Percentiles rank a stretch among this genome's conserved stretches.
These are phyloP conservation scores for Diaporthe citri DNA, from an alignment of 2,329 filamentous ascomycete genomes.

Conservation along the genomic window DNA sequence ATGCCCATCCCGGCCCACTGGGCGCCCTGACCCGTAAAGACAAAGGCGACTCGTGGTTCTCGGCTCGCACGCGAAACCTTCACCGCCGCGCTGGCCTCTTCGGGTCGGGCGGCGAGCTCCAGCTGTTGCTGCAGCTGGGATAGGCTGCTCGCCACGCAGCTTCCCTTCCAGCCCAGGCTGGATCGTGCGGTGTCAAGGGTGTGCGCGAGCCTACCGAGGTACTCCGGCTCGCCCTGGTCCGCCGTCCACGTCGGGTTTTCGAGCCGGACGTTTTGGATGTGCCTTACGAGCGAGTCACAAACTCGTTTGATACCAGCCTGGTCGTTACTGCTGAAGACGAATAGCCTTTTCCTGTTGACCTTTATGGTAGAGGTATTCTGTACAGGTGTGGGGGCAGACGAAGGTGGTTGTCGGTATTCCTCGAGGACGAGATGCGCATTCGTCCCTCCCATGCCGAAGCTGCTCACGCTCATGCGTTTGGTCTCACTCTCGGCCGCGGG, in stretches of 20 bases:
- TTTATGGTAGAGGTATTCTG: too few species aligned
- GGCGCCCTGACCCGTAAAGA: conserved; percentile 40
- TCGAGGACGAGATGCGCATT: conserved; percentile 54
- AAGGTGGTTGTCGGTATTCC: background rate
- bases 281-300: conserved; percentile 52
- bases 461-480: conserved; percentile 63
- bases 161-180: conserved; percentile 49
- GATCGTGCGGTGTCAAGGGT: conserved; percentile 52
- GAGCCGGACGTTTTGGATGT: conserved; percentile 47
- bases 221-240: background rate
- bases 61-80: too few species aligned
- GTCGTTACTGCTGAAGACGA: conserved; percentile 57
- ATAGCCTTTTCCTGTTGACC: conserved; percentile 53
- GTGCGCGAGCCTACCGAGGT: conserved; percentile 60
- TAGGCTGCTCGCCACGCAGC: conserved; percentile 57
- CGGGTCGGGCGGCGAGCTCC: too few species aligned
- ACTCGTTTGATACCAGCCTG: conserved; percentile 47
- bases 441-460: conserved; percentile 61
- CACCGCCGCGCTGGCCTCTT: too few species aligned
- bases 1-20: conserved; percentile 40
- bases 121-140: conserved; percentile 52
- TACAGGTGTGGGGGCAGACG: background rate
- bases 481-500: conserved; percentile 55
- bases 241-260: background rate
- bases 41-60: conserved; percentile 34